Base-by-base conservation (phyloP, 1,284 basidiomycete species). In the Boletus sp. region DNA sequence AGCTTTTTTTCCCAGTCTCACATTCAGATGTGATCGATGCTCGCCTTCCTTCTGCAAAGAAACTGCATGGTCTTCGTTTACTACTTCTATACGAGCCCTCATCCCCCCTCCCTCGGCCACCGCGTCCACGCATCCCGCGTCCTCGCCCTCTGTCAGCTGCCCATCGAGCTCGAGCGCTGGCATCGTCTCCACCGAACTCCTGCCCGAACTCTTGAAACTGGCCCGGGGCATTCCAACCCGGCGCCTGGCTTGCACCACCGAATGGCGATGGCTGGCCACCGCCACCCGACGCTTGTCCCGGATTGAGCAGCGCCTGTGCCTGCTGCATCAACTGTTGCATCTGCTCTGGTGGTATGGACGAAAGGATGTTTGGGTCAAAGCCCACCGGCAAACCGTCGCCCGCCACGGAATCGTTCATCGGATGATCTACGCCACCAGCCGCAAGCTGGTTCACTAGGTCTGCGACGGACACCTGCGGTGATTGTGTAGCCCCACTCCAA, bases 11-110 rank as follows among this genome's bases (percentile, higher is more conserved):
- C n/a, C 37, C 30, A 26, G 60, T 65, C 65, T 68, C 70, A 73
- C 61, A 62, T 61, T 59, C 59, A 57, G 52, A 64, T 64, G 68
- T 67, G 57, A 64, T 65, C 60, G 62, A 75, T 77, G 82, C 88
- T 90, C 81, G 83, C 87, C 87, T 89, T 87, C 87, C 88, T 77
- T 81, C 77, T 72, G 80, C 80, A 78, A 82, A 89, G 75, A 88
- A 90, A 77, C 75, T 84, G 83, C 88, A 90, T 72, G 82, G 80
- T 82, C 79, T 82, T 81, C 82, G 77, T 80, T 82, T 87, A 78
- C 73, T 84, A 72, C 72, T 76, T 81, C 77, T 87, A 83, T 73
- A 78, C 52, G 78, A 81, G 53, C 69, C 65, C 37, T 70, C 68
- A 13, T 67, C 59, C 41, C 74, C 75, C 45, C 69, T 67, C 45